Evolutionary conservation across 176 grass and related monocot species (phyloP), one percentile per base, ranked within the genome.

Genomic region (Oryza glumipatula): DNA sequence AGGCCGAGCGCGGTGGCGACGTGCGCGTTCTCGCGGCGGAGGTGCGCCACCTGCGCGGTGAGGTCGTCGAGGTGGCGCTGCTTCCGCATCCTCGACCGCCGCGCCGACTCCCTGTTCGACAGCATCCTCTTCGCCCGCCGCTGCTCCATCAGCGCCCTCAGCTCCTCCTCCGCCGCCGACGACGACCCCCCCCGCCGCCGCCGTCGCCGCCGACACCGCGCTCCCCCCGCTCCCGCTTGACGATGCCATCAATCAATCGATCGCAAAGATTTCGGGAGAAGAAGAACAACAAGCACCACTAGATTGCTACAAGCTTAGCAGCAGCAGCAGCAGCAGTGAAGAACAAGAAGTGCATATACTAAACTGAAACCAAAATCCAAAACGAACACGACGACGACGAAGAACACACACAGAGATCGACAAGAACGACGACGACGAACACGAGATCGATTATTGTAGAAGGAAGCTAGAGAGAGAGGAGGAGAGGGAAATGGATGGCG

Each of bases 41-140:
- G 85, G 49, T 91, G 91, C 4, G 88, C 77, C 7, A 80, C 81
- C 88, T 99, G 94, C 32, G 94, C 86, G 9, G 46, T 84, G 51
- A 99, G 88, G 45, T 96, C 94, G 73, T 96, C 93, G 54, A 99
- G 78, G 78, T 96, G 97, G 52, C 93, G 90, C 88, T 99, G 97
- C 82, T 99, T 99, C 19, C 97, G 88, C 91, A 92, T 88, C 81
- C 97, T 77, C 54, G 97, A 99, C 77, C 94, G 88, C 12, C 94
- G 87, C 24, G 94, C 97, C 0, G 97, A 99, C 76, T 99, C 97
- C 15, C 94, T 88, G 86, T 99, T 99, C 8, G 97, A 99, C 12
- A 91, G 84, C 97, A 94, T 99, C 68, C 94, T 78, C 83, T 96
- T 94, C 4, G 91, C 89, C 79, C 88, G 89, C 30, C 90, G 90